Base-by-base conservation (phyloP, 768 basidiomycete species). In the Boletus eberwhitei region DNA sequence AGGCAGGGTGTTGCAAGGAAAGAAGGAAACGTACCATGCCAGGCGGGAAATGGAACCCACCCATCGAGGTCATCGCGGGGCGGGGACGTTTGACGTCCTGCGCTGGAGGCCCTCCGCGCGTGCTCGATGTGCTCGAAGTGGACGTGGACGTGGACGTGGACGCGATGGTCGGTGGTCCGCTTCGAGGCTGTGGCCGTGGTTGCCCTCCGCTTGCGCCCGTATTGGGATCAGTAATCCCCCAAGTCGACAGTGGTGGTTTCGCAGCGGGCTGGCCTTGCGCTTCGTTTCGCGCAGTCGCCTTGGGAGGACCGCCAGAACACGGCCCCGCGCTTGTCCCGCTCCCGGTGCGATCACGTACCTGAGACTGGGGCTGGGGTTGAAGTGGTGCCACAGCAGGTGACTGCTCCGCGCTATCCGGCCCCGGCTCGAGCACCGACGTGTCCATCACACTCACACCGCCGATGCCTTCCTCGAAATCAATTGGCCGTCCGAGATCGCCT, bases 41-140 rank as follows among this genome's bases (percentile, higher is more conserved):
- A 46, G 76, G 67, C 0, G 79, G 77, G 52, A 78, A 77, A 60
- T 79, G 73, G 59, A 79, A 83, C 2, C 79, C 79, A 26, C 81
- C 81, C 54, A 75, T 69, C 2, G 79, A 73, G 22, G 74, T 2
- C 12, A 24, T 17, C 13, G 6, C 6, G 13, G 48, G 43, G 4
- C 43, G 44, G 7, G 12, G 9, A 1, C 13, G 57, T 42, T 40
- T 57, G 39, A 37, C 1, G 5, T 51, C 52, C 11, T 45, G 55
- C 4, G 16, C 43, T 22, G 45, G 4, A 6, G 46, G 26, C 3
- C 48, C 50, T 40, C 44, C 7, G 9, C 32, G 31, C 9, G 34
- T 14, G 8, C 50, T 49, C 29, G 63, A 29, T 22, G 50, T 51
- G 26, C 41, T 52, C 8, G 46, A 41, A 16, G 53, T 39, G 11